Conservation (phyloP, 169 alveolate species). For the Plasmodium yoelii region DNA sequence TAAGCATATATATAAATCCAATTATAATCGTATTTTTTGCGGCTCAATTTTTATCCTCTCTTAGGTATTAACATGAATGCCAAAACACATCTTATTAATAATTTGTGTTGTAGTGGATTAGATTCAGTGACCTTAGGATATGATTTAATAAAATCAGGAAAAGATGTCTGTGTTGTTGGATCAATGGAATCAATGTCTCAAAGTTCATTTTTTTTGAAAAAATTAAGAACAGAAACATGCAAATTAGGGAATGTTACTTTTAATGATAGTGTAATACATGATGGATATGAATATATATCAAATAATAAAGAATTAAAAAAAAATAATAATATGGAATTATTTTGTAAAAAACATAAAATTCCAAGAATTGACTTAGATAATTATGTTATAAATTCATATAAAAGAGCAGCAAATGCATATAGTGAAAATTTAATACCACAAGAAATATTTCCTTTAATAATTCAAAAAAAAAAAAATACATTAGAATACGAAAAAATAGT, state of each 20-base stretch:
- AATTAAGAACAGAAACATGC: conserved; percentile 77
- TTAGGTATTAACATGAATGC: conserved; percentile 76
- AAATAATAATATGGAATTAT: conserved; percentile 67
- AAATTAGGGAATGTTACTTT: conserved; percentile 77
- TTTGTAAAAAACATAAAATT: conserved; percentile 71
- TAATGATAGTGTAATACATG: conserved; percentile 77
- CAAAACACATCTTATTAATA: conserved; percentile 69
- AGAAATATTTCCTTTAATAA: conserved; percentile 78
- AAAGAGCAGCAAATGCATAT: conserved; percentile 80
- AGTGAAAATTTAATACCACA: conserved; percentile 81
- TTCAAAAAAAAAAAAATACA: conserved; percentile 59
- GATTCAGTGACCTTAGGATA: conserved; percentile 77
- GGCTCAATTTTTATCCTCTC: background rate
- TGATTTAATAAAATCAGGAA: conserved; percentile 76
- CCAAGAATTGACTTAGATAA: conserved; percentile 78
- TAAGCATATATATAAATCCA: background rate
- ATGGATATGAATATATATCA: conserved; percentile 68
- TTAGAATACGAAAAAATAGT: conserved; percentile 10
- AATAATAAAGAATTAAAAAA: conserved; percentile 54
- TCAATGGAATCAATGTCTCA: conserved; percentile 81
- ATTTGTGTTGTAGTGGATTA: conserved; percentile 82
- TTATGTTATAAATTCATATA: conserved; percentile 78
- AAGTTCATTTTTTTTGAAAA: conserved; percentile 79
- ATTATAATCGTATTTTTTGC: background rate
- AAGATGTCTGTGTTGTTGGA: conserved; percentile 79